A percentile compares a stretch with the other conserved stretches of the same genome.
Conservation (phyloP, 805 yeast species). For the Metschnikowia shivogae region DNA sequence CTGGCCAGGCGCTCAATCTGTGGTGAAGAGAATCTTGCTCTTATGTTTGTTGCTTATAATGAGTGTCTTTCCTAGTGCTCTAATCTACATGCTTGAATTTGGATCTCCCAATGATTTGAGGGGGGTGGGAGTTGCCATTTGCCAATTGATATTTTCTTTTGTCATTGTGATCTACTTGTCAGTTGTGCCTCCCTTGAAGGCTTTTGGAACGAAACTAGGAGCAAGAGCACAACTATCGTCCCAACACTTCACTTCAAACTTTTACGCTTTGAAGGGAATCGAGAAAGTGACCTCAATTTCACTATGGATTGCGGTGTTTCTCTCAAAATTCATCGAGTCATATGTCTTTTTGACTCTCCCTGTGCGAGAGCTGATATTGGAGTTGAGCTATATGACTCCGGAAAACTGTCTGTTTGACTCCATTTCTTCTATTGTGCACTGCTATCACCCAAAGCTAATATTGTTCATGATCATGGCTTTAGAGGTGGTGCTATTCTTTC, state of each 20-base stretch:
- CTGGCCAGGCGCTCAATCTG: conserved; percentile 69
- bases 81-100: conserved; percentile 37
- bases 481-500: conserved; percentile 64
- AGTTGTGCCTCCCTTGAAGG: conserved; percentile 54
- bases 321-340: conserved; percentile 76
- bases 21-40: conserved; percentile 44
- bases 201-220: conserved; percentile 38
- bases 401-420: conserved; percentile 60
- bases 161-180: conserved; percentile 54
- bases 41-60: conserved; percentile 40
- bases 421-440: conserved; percentile 52
- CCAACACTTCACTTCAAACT: conserved; percentile 51
- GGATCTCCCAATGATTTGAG: conserved; percentile 16
- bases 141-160: conserved; percentile 56
- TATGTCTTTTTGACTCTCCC: conserved; percentile 88
- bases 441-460: conserved; percentile 53
- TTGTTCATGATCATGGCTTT: conserved; percentile 52
- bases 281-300: conserved; percentile 61
- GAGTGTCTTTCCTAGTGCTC: conserved; percentile 49
- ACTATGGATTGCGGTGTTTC: conserved; percentile 64
- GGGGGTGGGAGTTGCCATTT: conserved; percentile 44
- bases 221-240: conserved; percentile 36
- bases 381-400: conserved; percentile 53
- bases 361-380: conserved; percentile 74
- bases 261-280: conserved; percentile 49